Conservation (phyloP, 2,329 filamentous ascomycete species). For the Paraphoma chrysanthemicola region DNA sequence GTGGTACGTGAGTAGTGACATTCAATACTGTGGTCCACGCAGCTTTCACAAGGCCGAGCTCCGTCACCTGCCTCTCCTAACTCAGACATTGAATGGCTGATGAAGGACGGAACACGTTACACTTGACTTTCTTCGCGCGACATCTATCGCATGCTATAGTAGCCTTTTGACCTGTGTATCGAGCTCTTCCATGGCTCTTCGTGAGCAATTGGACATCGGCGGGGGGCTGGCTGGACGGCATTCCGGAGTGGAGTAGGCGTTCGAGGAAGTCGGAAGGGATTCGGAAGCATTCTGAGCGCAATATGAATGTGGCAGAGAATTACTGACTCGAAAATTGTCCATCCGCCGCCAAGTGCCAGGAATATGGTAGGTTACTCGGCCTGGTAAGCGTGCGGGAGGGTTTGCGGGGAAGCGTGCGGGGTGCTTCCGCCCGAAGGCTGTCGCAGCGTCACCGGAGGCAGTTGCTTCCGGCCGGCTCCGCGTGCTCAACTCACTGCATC, state of each 20-base stretch:
- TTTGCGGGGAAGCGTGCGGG: background rate
- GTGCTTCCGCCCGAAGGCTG: background rate
- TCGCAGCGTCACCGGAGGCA: background rate
- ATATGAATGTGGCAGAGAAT: background rate
- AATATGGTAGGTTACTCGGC: too few relatives aligned
- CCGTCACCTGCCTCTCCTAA: background rate
- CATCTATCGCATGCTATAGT: slow-evolving; percentile 1
- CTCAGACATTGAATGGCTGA: background rate
- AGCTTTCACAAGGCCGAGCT: background rate
- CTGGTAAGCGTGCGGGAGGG: too few relatives aligned
- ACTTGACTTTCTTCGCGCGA: slow-evolving; percentile 3
- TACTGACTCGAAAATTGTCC: too few relatives aligned
- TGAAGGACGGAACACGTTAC: background rate
- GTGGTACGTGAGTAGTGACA: background rate
- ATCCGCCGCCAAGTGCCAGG: too few relatives aligned
- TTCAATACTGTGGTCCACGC: background rate
- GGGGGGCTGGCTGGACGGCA: background rate
- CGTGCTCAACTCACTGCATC: background rate
- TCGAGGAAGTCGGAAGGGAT: background rate
- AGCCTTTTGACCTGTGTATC: background rate
- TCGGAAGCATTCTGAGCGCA: background rate
- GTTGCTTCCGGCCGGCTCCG: background rate
- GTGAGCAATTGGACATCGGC: background rate
- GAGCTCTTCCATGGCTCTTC: background rate
- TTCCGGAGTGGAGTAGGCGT: background rate